These are phyloP conservation scores for Didymella pinodella DNA, from an alignment of 2,329 filamentous ascomycete species.

Conservation along the genomic window DNA sequence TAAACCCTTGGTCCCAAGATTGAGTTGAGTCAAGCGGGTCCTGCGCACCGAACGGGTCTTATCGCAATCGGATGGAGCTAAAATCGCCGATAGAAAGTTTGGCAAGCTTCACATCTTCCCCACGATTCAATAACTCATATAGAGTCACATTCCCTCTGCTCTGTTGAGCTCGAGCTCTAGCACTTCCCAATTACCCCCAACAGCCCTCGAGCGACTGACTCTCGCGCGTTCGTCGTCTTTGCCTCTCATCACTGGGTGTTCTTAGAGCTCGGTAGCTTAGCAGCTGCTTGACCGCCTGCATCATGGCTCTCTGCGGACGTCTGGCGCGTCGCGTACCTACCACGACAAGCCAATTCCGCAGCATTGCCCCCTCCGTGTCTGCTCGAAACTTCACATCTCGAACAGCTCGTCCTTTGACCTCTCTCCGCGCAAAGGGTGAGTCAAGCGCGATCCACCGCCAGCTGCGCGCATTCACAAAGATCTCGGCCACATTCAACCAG, in stretches of 20 bases:
- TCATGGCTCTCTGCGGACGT: constrained; percentile 53
- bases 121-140: constrained; percentile 42
- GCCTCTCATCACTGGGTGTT: constrained; percentile 23
- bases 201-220: constrained; percentile 29
- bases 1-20: constrained; percentile 1
- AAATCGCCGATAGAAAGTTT: constrained; percentile 43
- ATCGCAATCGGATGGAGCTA: constrained; percentile 41
- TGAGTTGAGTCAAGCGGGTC: constrained; percentile 21
- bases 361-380: constrained; percentile 38
- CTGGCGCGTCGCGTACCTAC: constrained; percentile 52
- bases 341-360: constrained; percentile 45
- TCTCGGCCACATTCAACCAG: constrained; percentile 48
- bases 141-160: constrained; percentile 41
- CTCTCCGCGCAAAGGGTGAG: constrained; percentile 42
- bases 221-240: constrained; percentile 31
- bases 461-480: constrained; percentile 50
- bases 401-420: constrained; percentile 42
- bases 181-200: constrained; percentile 41
- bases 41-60: constrained; percentile 21
- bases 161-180: constrained; percentile 41
- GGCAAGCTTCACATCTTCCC: constrained; percentile 44
- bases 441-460: constrained; percentile 45
- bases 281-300: constrained; percentile 43
- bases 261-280: constrained; percentile 45
- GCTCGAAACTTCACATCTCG: constrained; percentile 46